Percentiles rank a stretch among this genome's conserved stretches.
These are phyloP conservation scores for Russula lepida DNA, from an alignment of 768 basidiomycete species.

Conservation along the genomic window DNA sequence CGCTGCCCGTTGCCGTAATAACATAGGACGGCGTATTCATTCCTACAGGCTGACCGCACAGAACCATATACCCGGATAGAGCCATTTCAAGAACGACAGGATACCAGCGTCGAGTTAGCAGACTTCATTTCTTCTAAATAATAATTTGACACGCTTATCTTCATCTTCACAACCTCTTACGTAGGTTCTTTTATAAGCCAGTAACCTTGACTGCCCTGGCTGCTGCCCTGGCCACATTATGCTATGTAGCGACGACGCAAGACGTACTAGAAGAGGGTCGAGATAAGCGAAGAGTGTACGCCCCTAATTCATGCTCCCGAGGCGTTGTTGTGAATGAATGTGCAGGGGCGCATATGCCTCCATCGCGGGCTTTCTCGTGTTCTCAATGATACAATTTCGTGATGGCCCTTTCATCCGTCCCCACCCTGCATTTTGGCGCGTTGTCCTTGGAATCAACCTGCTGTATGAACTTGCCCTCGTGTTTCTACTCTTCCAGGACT, in stretches of 20 bases:
- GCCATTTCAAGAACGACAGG: slow-evolving; percentile 77
- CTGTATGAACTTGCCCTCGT: slow-evolving; percentile 78
- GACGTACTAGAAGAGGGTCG: slow-evolving; percentile 78
- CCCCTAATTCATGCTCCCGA: slow-evolving; percentile 13
- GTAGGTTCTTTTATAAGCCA: slow-evolving; percentile 81
- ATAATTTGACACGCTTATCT: slow-evolving; percentile 3
- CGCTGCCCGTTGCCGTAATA: not conserved
- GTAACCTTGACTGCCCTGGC: slow-evolving; percentile 70
- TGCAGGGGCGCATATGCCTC: slow-evolving; percentile 70
- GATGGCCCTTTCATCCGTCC: slow-evolving; percentile 86
- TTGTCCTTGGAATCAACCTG: slow-evolving; percentile 70
- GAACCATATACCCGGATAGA: slow-evolving; percentile 76
- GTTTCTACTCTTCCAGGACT: slow-evolving; percentile 80
- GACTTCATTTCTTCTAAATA: slow-evolving; percentile 25
- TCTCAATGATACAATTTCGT: slow-evolving; percentile 83
- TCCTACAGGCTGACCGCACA: slow-evolving; percentile 63
- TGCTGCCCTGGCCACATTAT: slow-evolving; percentile 55
- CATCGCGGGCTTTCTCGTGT: slow-evolving; percentile 63
- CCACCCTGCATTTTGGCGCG: slow-evolving; percentile 81
- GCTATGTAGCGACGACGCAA: slow-evolving; percentile 76
- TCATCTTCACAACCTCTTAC: slow-evolving; percentile 6
- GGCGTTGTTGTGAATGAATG: not conserved
- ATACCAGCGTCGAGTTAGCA: slow-evolving; percentile 69
- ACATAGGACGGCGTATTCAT: slow-evolving; percentile 10
- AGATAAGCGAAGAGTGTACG: slow-evolving; percentile 76